phyloP scores from a whole-genome alignment of 495 filamentous ascomycete species.

The Aspergillus olivimuriae region DNA sequence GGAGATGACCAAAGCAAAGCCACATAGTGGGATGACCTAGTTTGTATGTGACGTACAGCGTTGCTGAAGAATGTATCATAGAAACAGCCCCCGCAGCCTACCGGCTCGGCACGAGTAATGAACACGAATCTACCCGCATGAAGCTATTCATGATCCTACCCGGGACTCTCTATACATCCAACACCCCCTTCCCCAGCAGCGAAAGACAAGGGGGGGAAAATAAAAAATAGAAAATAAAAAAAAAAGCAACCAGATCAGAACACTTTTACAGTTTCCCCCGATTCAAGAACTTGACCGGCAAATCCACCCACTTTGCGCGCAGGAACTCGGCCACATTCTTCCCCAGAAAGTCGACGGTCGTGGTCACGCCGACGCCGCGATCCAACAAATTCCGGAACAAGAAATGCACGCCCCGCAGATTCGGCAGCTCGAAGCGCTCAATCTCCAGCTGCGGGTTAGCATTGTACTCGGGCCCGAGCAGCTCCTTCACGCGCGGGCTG shows the following conservation, averaged over 20 bases:
- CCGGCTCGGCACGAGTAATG: no score
- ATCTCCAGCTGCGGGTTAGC: slow-evolving; percentile 34
- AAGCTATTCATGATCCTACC: no score
- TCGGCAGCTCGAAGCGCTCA: slow-evolving; percentile 45
- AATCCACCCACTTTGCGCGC: slow-evolving; percentile 40
- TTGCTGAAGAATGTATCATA: no score
- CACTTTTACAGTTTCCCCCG: slow-evolving; percentile 27
- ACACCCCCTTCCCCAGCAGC: no score
- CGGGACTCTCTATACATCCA: no score
- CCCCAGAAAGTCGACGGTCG: slow-evolving; percentile 46
- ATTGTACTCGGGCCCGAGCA: slow-evolving; percentile 36
- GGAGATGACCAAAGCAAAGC: slow-evolving; percentile 7
- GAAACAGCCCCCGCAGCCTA: no score
- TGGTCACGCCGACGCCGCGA: slow-evolving; percentile 45
- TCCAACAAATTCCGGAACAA: slow-evolving; percentile 49
- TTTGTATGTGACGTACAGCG: no score
- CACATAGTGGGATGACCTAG: no score
- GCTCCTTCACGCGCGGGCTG: slow-evolving; percentile 23
- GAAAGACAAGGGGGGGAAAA: no score
- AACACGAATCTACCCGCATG: no score
- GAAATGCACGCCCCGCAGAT: slow-evolving; percentile 45
- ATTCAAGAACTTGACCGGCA: slow-evolving; percentile 38
- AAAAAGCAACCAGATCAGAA: neutral
- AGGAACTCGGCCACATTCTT: slow-evolving; percentile 54
- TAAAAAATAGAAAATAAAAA: neutral